Percentiles rank a stretch among this genome's conserved stretches.
These are phyloP conservation scores for Leishmania guyanensis DNA, from an alignment of 208 protist species.

Conservation along the genomic window DNA sequence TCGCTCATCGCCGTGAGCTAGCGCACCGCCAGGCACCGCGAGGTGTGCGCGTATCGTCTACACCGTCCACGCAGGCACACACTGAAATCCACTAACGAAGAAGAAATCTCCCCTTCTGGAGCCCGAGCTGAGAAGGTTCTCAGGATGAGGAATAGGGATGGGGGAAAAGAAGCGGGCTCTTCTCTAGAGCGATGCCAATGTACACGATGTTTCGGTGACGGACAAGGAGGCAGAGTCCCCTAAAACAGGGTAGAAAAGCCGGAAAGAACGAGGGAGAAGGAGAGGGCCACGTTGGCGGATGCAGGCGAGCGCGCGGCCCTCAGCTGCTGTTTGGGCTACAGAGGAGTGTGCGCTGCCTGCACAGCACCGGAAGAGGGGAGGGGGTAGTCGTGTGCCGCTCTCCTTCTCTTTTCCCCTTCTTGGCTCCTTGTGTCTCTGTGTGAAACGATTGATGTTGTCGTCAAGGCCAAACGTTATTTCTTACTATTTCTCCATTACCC, in stretches of 20 bases:
- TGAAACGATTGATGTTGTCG: background rate
- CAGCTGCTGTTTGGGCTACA: background rate
- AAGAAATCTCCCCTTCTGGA: background rate
- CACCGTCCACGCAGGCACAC: background rate
- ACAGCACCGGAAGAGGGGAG: background rate
- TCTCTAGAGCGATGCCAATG: background rate
- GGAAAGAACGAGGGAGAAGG: background rate
- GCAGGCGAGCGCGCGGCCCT: background rate
- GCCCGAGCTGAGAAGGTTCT: background rate
- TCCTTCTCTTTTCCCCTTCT: slow-evolving; percentile 8
- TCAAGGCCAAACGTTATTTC: background rate
- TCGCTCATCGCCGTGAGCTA: slow-evolving; percentile 40
- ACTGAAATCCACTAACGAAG: background rate
- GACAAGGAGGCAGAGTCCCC: background rate
- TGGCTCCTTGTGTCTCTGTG: background rate
- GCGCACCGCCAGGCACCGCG: background rate
- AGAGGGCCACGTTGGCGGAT: background rate
- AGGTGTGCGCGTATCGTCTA: background rate
- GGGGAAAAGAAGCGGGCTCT: background rate
- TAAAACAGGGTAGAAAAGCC: background rate
- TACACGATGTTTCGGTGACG: background rate
- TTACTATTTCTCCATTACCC: background rate
- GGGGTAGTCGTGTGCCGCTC: background rate
- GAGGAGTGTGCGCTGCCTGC: background rate
- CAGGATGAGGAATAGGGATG: background rate